Evolutionary conservation across 1,284 basidiomycete species (phyloP).

Genomic region (Agaricales sp.): DNA sequence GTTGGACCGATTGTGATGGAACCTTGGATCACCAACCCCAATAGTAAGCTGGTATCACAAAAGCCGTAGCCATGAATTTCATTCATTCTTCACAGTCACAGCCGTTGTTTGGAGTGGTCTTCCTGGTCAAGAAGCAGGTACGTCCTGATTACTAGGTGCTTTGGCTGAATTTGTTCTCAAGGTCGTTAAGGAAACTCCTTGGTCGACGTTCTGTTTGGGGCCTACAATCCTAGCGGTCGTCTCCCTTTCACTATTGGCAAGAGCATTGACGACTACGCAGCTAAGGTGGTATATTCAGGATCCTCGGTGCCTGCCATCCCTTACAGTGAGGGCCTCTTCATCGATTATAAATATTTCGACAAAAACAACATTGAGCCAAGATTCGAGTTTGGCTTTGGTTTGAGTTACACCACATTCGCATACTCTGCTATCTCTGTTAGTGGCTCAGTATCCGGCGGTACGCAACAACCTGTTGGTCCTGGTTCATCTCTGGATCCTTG

Average conservation of each 20-base stretch:
- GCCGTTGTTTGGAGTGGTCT: slow-evolving; percentile 47
- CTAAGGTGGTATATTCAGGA: slow-evolving; percentile 27
- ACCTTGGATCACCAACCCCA: slow-evolving; percentile 52
- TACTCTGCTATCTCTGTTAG: slow-evolving; percentile 34
- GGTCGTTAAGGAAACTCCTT: slow-evolving; percentile 44
- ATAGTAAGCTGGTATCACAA: slow-evolving; percentile 26
- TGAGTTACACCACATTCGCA: slow-evolving; percentile 59
- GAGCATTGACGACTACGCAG: slow-evolving; percentile 43
- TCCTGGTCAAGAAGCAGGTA: slow-evolving; percentile 64
- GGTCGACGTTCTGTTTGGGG: slow-evolving; percentile 51
- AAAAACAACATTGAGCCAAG: slow-evolving; percentile 43
- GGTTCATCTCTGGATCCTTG: slow-evolving; percentile 38
- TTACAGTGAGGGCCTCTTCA: slow-evolving; percentile 43
- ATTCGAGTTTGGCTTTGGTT: slow-evolving; percentile 61
- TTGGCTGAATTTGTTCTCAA: slow-evolving; percentile 13
- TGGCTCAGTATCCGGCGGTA: slow-evolving; percentile 28
- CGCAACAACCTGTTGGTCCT: slow-evolving; percentile 23
- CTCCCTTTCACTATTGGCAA: slow-evolving; percentile 58
- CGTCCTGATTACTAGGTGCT: slow-evolving; percentile 10
- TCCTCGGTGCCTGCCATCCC: slow-evolving; percentile 24
- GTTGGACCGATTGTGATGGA: slow-evolving; percentile 62
- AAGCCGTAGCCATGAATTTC: too few species aligned
- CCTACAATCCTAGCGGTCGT: slow-evolving; percentile 52
- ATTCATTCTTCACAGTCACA: slow-evolving; percentile 27
- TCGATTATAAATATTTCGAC: slow-evolving; percentile 63